Evolutionary conservation across 768 basidiomycete genomes (phyloP).

Genomic region (Hirschioporus abietinus): DNA sequence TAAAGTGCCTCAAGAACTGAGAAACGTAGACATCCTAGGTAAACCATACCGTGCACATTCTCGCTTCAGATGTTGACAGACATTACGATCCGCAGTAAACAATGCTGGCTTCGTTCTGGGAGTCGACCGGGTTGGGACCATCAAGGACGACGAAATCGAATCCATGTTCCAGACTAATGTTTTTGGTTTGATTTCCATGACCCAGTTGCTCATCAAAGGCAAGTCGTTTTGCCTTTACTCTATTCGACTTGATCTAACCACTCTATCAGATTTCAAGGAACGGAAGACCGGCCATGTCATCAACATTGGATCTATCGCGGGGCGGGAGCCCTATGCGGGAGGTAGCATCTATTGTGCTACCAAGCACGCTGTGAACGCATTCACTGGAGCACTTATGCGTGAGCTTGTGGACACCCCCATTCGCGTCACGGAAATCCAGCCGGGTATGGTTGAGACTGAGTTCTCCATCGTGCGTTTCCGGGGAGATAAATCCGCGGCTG

Average conservation of each 20-base stretch:
- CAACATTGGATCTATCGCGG: conserved; percentile 92
- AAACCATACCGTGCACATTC: conserved; percentile 16
- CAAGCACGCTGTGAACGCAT: conserved; percentile 81
- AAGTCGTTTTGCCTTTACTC: conserved; percentile 13
- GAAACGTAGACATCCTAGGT: conserved; percentile 82
- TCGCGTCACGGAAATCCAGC: conserved; percentile 91
- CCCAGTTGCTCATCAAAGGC: conserved; percentile 67
- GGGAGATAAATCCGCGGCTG: conserved; percentile 76
- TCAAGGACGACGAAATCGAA: conserved; percentile 73
- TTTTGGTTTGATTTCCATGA: conserved; percentile 77
- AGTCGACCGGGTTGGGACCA: conserved; percentile 78
- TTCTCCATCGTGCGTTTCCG: conserved; percentile 90
- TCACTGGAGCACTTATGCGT: conserved; percentile 72
- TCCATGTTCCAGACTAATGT: conserved; percentile 53
- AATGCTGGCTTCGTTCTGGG: conserved; percentile 92
- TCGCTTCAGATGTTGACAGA: not conserved
- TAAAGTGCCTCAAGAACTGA: conserved; percentile 64
- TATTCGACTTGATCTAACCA: not conserved
- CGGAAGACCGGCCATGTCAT: conserved; percentile 84
- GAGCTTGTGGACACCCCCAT: conserved; percentile 93
- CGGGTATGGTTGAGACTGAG: conserved; percentile 92
- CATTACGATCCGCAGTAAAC: conserved; percentile 37
- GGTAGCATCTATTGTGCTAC: conserved; percentile 93
- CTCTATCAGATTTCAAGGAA: conserved; percentile 62
- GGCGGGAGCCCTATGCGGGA: conserved; percentile 80